These are phyloP conservation scores for Schizophyllum commune DNA, from an alignment of 1,284 basidiomycete genomes.

Conservation along the genomic window DNA sequence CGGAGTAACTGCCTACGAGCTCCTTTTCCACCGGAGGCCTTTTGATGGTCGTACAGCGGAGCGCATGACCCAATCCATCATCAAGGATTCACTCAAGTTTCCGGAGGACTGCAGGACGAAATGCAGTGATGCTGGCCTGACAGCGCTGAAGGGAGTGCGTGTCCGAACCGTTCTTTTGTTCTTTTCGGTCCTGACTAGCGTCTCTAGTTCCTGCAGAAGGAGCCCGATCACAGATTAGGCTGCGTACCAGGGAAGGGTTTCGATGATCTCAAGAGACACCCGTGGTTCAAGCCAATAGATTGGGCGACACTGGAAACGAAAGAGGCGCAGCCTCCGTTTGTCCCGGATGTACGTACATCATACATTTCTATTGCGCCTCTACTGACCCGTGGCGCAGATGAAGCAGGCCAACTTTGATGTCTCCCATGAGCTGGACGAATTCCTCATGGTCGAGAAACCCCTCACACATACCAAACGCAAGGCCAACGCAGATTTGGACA, in stretches of 20 bases:
- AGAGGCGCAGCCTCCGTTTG: constrained; percentile 75
- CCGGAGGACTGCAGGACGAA: constrained; percentile 45
- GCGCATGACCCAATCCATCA: constrained; percentile 77
- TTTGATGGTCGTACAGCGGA: constrained; percentile 86
- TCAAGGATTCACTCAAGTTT: constrained; percentile 58
- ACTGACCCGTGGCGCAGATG: constrained; percentile 41
- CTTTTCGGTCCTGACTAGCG: constrained; percentile 14
- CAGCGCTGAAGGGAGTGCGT: constrained; percentile 44
- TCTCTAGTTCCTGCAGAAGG: constrained; percentile 76
- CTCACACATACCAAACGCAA: constrained; percentile 91
- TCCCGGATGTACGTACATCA: constrained; percentile 70
- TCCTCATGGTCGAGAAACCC: constrained; percentile 94
- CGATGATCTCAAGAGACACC: constrained; percentile 71
- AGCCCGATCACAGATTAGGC: constrained; percentile 74
- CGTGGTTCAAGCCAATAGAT: constrained; percentile 80
- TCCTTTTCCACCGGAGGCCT: constrained; percentile 81
- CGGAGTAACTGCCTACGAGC: constrained; percentile 84
- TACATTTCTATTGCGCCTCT: constrained; percentile 2
- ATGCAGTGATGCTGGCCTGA: constrained; percentile 35
- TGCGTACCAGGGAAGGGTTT: constrained; percentile 67
- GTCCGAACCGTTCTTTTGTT: constrained; percentile 2
- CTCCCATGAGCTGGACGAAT: constrained; percentile 93
- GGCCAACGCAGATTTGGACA: constrained; percentile 72
- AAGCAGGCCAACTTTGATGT: constrained; percentile 97
- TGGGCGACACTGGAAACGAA: constrained; percentile 79